A percentile compares a stretch with the other conserved stretches of the same genome.
Conservation (phyloP, 129 eudicot genomes). For the Lonicera japonica region DNA sequence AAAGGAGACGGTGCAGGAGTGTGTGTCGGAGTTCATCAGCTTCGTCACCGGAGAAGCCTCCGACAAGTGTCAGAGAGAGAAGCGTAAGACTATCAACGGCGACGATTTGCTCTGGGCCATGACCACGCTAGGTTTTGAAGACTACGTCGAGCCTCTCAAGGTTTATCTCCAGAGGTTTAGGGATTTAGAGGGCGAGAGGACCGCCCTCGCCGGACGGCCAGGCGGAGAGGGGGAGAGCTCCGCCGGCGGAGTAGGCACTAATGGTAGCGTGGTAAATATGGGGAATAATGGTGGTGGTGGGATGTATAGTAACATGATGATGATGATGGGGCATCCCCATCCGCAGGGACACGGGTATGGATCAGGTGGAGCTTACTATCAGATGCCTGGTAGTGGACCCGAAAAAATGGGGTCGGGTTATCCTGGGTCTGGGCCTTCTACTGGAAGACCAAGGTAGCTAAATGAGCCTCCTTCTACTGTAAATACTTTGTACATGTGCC, state of each 20-base stretch:
- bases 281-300: slow-evolving; percentile 27
- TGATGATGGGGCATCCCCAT: slow-evolving; percentile 35
- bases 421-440: slow-evolving; percentile 33
- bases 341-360: slow-evolving; percentile 36
- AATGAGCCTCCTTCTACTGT: no score
- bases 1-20: slow-evolving; percentile 64
- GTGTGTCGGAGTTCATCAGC: slow-evolving; percentile 75
- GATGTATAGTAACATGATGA: slow-evolving; percentile 21
- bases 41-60: slow-evolving; percentile 75
- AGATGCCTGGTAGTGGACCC: slow-evolving; percentile 27
- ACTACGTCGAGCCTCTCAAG: slow-evolving; percentile 61
- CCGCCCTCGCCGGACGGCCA: slow-evolving; percentile 39
- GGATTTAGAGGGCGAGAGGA: slow-evolving; percentile 65
- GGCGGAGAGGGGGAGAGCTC: slow-evolving; percentile 19
- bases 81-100: slow-evolving; percentile 63
- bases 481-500: no score
- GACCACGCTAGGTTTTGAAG: slow-evolving; percentile 69
- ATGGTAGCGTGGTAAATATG: slow-evolving; percentile 30
- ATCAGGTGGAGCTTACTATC: slow-evolving; percentile 40
- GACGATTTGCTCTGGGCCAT: slow-evolving; percentile 74
- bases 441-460: slow-evolving; percentile 38
- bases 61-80: slow-evolving; percentile 69
- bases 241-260: slow-evolving; percentile 19
- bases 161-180: slow-evolving; percentile 61
- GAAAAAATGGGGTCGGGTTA: slow-evolving; percentile 44